Evolutionary conservation across 2,329 filamentous ascomycete genomes (phyloP).

Genomic region (Blastomyces percursus): DNA sequence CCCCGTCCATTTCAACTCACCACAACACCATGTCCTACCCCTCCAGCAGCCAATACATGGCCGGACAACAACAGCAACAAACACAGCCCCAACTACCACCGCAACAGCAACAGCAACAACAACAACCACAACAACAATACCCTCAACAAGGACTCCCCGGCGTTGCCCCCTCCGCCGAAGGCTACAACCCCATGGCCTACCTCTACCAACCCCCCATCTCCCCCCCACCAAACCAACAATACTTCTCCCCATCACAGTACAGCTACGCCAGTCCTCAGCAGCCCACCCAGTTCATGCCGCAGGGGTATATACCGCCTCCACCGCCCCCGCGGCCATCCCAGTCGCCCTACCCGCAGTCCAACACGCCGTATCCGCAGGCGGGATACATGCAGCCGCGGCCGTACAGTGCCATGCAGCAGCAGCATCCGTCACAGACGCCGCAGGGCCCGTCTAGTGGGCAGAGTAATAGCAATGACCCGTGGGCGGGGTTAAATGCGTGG

Average conservation of each 20-base stretch:
- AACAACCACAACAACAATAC: slow-evolving; percentile 20
- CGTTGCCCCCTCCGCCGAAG: slow-evolving; percentile 26
- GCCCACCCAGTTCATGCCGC: slow-evolving; percentile 42
- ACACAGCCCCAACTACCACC: neutral
- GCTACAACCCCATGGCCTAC: slow-evolving; percentile 43
- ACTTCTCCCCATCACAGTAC: slow-evolving; percentile 28
- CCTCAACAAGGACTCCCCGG: slow-evolving; percentile 34
- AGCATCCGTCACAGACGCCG: slow-evolving; percentile 27
- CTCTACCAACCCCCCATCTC: slow-evolving; percentile 32
- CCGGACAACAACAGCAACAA: slow-evolving; percentile 15
- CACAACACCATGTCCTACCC: slow-evolving; percentile 23
- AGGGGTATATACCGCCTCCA: slow-evolving; percentile 56
- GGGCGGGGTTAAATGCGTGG: slow-evolving; percentile 60
- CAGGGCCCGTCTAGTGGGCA: slow-evolving; percentile 16
- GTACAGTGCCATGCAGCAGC: slow-evolving; percentile 27
- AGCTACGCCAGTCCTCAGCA: slow-evolving; percentile 25
- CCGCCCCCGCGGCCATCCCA: slow-evolving; percentile 55
- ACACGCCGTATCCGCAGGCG: slow-evolving; percentile 41
- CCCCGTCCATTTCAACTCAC: slow-evolving; percentile 31
- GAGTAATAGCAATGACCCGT: slow-evolving; percentile 45
- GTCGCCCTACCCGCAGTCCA: slow-evolving; percentile 34
- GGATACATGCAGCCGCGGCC: slow-evolving; percentile 40
- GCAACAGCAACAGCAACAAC: slow-evolving; percentile 10
- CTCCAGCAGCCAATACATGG: slow-evolving; percentile 16
- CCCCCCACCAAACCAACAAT: slow-evolving; percentile 34